Evolutionary conservation across 2,329 filamentous ascomycete genomes (phyloP), one percentile per base, ranked within the genome.

Genomic region (Stachybotrys chlorohalonatus): DNA sequence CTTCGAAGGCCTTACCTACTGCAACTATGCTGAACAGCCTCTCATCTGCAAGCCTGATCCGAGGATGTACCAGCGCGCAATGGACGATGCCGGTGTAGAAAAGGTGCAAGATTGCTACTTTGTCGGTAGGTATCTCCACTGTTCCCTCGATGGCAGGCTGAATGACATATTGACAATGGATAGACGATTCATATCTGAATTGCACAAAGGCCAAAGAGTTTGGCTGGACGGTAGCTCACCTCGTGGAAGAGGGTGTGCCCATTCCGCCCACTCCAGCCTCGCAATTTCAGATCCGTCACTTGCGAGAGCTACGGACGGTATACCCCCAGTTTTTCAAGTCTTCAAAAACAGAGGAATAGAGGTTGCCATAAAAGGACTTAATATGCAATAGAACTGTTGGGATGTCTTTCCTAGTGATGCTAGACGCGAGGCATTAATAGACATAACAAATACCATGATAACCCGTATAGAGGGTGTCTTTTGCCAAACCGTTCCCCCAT

Each of bases 1-100:
- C 31, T 99, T 99, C 66, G 93, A 97, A 59, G 94, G 94, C 7
- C 83, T 97, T 57, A 99, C 94, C 0, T 99, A 84, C 70, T 99
- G 95, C 67, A 90, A 99, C 70, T 99, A 99, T 71, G 79, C 76
- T 11, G 73, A 80, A 15, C 75, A 82, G 47, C 86, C 83, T 6
- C 78, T 99, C 58, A 72, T 95, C 50, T 96, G 94, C 75, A 99
- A 99, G 70, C 94, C 94, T 3, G 81, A 88, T 55, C 77, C 78
- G 53, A 83, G 85, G 52, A 94, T 95, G 87, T 99, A 85, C 67
- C 81, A 81, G 45, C 96, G 94, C 73, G 94, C 89, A 6, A 96
- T 97, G 88, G 76, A 71, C 50, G 88, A 97, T 63, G 91, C 93
- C 0, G 87, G 86, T 0, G 82, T 88, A 1, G 78, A 81, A 13